Conservation (phyloP, 2,329 filamentous ascomycete species). For the Torrubiella hemipterigena region DNA sequence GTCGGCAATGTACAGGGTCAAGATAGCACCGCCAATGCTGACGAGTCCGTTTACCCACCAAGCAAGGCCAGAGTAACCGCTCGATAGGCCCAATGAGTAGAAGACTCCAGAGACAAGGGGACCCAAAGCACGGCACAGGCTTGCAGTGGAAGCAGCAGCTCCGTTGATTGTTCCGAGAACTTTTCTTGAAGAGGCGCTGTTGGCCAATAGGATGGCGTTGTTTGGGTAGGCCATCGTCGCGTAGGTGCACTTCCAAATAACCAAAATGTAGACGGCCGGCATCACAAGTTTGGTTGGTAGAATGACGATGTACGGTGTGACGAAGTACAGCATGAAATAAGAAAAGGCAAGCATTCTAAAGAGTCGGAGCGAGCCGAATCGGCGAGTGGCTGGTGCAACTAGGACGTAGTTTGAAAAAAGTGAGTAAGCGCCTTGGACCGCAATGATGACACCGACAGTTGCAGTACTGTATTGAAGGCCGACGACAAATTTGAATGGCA, state of each 20-base stretch:
- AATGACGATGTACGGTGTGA: constrained; percentile 80
- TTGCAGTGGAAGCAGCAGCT: constrained; percentile 81
- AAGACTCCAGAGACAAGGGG: constrained; percentile 79
- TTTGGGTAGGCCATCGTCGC: constrained; percentile 85
- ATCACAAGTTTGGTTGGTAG: constrained; percentile 62
- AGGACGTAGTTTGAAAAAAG: constrained; percentile 76
- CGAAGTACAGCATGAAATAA: constrained; percentile 80
- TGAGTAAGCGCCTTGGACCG: constrained; percentile 79
- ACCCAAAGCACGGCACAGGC: constrained; percentile 76
- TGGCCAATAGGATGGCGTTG: constrained; percentile 78
- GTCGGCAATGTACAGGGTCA: constrained; percentile 68
- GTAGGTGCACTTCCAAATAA: constrained; percentile 89
- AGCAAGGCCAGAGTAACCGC: constrained; percentile 75
- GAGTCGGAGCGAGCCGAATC: constrained; percentile 65
- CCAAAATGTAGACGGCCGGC: constrained; percentile 61
- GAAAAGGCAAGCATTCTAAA: constrained; percentile 71
- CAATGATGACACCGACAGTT: constrained; percentile 77
- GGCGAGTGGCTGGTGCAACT: constrained; percentile 65
- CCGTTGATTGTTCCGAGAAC: constrained; percentile 90
- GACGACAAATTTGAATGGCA: constrained; percentile 82
- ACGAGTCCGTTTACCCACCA: constrained; percentile 87
- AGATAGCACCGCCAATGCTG: constrained; percentile 59
- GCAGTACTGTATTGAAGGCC: constrained; percentile 78
- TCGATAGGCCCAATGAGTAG: constrained; percentile 66
- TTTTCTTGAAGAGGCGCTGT: constrained; percentile 71